phyloP scores from a whole-genome alignment of 208 protist genomes.

The Acanthamoeba healyi region DNA sequence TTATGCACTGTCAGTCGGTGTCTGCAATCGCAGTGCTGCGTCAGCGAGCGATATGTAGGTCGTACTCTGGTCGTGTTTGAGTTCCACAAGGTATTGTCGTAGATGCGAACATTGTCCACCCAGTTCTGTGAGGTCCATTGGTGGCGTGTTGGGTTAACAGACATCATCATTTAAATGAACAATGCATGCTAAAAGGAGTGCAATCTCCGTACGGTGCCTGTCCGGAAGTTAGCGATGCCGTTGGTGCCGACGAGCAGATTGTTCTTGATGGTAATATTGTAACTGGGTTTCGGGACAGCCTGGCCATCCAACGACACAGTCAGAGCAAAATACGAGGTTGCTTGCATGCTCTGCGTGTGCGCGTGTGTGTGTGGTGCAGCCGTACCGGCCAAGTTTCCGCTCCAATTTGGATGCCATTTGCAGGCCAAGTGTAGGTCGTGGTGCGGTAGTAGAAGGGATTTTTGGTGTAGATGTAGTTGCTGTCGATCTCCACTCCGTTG shows the following conservation, averaged over 20 bases:
- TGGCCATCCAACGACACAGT: not conserved
- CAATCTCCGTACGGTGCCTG: too few relatives aligned
- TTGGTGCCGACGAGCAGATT: constrained; percentile 21
- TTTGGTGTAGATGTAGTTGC: not conserved
- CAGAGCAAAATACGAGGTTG: not conserved
- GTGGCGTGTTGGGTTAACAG: too few relatives aligned
- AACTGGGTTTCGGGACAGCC: not conserved
- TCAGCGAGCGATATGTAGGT: not conserved
- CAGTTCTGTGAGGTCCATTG: not conserved
- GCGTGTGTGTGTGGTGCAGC: too few relatives aligned
- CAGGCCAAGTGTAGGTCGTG: not conserved
- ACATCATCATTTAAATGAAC: not conserved
- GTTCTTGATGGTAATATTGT: constrained; percentile 9
- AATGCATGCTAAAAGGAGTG: not conserved
- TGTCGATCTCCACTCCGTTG: not conserved
- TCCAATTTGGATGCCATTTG: not conserved
- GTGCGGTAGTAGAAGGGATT: not conserved
- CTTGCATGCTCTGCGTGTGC: not conserved
- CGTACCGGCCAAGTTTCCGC: not conserved
- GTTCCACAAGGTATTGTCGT: constrained; percentile 4
- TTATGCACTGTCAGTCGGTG: too few relatives aligned
- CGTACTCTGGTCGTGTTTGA: not conserved
- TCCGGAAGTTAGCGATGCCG: not conserved
- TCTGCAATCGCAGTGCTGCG: not conserved
- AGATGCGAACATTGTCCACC: not conserved